Conservation (phyloP, 2,329 filamentous ascomycete species). For the Aspergillus brunneoviolaceus region DNA sequence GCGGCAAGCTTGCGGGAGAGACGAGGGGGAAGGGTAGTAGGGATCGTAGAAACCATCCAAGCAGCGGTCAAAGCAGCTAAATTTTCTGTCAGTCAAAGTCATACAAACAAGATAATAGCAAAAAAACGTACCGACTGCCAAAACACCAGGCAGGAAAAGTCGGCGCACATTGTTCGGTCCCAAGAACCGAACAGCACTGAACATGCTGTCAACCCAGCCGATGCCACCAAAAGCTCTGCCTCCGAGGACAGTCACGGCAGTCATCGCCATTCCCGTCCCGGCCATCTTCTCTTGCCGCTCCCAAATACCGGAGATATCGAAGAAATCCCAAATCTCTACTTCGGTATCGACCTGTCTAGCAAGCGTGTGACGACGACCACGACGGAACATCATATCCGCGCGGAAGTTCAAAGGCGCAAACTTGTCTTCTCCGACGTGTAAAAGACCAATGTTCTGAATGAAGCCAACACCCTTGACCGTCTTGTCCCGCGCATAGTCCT, state of each 20-base stretch:
- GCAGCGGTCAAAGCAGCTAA: constrained; percentile 70
- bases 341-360: constrained; percentile 84
- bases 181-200: constrained; percentile 77
- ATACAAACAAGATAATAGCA: not conserved
- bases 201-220: constrained; percentile 83
- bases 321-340: constrained; percentile 88
- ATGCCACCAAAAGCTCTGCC: constrained; percentile 77
- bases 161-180: constrained; percentile 78
- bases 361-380: constrained; percentile 70
- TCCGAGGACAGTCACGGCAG: constrained; percentile 81
- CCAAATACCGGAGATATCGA: constrained; percentile 78
- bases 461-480: constrained; percentile 78
- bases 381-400: constrained; percentile 89
- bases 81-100: constrained; percentile 34
- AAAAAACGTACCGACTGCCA: constrained; percentile 70
- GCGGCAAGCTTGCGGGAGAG: constrained; percentile 80
- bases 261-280: constrained; percentile 91
- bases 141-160: constrained; percentile 75
- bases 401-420: constrained; percentile 85
- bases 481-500: constrained; percentile 77
- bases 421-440: constrained; percentile 79
- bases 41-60: constrained; percentile 84
- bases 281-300: constrained; percentile 93
- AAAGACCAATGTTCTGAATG: constrained; percentile 83
- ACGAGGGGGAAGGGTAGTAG: constrained; percentile 80